Conservation (phyloP, 1,139 yeast genomes). For the Pichia sp. region DNA sequence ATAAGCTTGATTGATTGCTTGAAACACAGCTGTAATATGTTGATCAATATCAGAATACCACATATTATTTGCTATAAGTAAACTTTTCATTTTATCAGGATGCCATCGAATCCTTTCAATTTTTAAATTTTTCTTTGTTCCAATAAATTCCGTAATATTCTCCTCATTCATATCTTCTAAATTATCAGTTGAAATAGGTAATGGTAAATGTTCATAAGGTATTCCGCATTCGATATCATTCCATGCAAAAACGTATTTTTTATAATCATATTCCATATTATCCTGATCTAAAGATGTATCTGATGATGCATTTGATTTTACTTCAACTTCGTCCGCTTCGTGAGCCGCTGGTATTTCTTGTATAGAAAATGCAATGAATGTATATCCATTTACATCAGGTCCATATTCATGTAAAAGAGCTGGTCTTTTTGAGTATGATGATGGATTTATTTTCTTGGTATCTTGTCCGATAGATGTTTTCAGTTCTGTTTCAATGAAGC, state of each 20-base stretch:
- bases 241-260: slow-evolving; percentile 29
- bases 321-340: background rate
- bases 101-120: slow-evolving; percentile 61
- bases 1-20: slow-evolving; percentile 34
- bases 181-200: slow-evolving; percentile 20
- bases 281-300: background rate
- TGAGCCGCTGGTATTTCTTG: slow-evolving; percentile 10
- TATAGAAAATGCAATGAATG: slow-evolving; percentile 22
- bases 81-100: slow-evolving; percentile 46
- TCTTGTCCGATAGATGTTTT: too few species aligned
- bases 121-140: slow-evolving; percentile 28
- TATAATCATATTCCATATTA: slow-evolving; percentile 21
- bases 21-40: slow-evolving; percentile 34
- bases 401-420: slow-evolving; percentile 29
- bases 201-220: slow-evolving; percentile 8
- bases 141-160: slow-evolving; percentile 27
- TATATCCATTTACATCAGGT: slow-evolving; percentile 31
- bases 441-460: too few species aligned
- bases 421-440: slow-evolving; percentile 3
- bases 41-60: slow-evolving; percentile 4
- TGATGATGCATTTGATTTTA: background rate
- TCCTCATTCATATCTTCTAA: slow-evolving; percentile 18
- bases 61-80: slow-evolving; percentile 11
- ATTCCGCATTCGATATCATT: slow-evolving; percentile 13
- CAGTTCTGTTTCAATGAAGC: too few species aligned